Percentiles rank a stretch among this genome's conserved stretches.
phyloP scores from a whole-genome alignment of 352 stramenopile species.

The Blastocystis sp. region DNA sequence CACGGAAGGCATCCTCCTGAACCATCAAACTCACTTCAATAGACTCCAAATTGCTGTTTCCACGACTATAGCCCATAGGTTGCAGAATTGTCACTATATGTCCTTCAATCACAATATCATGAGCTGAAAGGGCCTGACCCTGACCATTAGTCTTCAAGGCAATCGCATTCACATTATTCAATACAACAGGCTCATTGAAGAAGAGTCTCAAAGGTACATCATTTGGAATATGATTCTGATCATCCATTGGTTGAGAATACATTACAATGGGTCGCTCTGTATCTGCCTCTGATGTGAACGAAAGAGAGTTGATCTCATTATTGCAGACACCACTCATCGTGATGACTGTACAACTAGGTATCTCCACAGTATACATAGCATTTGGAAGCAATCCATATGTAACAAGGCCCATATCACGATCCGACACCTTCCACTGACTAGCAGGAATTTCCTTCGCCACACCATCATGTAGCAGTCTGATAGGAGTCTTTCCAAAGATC shows the following conservation, averaged over 20 bases:
- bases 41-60: background rate
- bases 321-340: background rate
- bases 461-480: background rate
- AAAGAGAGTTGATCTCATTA: background rate
- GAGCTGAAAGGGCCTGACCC: background rate
- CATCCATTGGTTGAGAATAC: background rate
- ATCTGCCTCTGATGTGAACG: background rate
- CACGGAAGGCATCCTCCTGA: background rate
- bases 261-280: background rate
- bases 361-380: background rate
- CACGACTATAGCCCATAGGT: background rate
- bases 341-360: background rate
- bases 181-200: conserved; percentile 1
- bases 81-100: background rate
- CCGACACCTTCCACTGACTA: background rate
- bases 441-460: background rate
- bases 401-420: background rate
- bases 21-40: conserved; percentile 6
- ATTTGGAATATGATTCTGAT: background rate
- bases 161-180: conserved; percentile 2
- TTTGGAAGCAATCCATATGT: background rate
- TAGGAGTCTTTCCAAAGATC: background rate
- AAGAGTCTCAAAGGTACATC: conserved; percentile 15
- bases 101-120: background rate
- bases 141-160: background rate